phyloP scores from a whole-genome alignment of 179 eudicot genomes.

The Heliamphora pulchella region DNA sequence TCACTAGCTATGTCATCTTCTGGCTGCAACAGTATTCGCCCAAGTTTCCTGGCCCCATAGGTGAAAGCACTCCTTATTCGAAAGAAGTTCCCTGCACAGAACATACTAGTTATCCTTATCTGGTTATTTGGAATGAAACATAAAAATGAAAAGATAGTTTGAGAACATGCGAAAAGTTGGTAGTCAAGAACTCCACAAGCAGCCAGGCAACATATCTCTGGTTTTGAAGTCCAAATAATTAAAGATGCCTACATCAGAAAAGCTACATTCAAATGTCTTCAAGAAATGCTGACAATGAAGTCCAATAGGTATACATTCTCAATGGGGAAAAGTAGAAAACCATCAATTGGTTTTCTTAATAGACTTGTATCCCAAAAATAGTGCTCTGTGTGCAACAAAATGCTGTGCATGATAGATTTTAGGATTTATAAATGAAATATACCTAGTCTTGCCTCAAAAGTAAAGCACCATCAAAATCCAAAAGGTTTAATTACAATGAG shows the following conservation, averaged over 20 bases:
- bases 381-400: neutral
- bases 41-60: constrained; percentile 77
- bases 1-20: constrained; percentile 51
- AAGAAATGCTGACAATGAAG: neutral
- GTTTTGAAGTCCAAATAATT: constrained; percentile 1
- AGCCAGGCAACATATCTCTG: neutral
- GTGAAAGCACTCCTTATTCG: constrained; percentile 88
- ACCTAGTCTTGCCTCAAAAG: neutral
- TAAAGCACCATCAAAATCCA: too few species aligned
- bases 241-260: neutral
- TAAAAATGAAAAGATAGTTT: neutral
- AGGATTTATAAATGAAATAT: neutral
- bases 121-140: neutral
- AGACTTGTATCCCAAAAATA: neutral
- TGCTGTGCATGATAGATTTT: neutral
- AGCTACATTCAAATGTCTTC: neutral
- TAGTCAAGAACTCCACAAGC: neutral
- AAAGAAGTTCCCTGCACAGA: constrained; percentile 62
- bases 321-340: neutral
- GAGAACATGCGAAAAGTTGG: neutral
- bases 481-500: neutral
- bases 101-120: neutral
- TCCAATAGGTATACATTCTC: neutral
- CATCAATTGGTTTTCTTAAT: neutral
- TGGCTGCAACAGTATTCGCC: constrained; percentile 53